These are phyloP conservation scores for Ascodesmis nigricans DNA, from an alignment of 495 filamentous ascomycete genomes.

Conservation along the genomic window DNA sequence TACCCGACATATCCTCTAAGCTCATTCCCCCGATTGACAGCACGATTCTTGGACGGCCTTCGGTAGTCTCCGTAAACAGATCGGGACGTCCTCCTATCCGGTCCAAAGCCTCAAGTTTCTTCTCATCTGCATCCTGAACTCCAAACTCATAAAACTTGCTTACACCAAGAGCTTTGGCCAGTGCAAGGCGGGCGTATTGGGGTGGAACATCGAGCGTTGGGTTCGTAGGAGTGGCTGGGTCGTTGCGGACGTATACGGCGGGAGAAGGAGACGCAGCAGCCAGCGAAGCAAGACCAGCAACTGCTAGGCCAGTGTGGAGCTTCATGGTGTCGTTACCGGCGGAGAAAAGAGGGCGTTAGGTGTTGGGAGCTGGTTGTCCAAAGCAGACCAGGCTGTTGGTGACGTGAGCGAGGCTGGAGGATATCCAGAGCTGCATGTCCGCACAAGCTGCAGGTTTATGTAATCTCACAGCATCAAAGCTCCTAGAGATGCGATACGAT, in stretches of 20 bases:
- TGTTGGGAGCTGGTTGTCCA: not conserved
- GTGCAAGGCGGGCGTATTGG: slow-evolving; percentile 14
- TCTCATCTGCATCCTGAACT: slow-evolving; percentile 6
- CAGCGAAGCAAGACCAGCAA: slow-evolving; percentile 12
- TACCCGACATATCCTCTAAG: slow-evolving; percentile 1
- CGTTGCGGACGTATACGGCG: slow-evolving; percentile 6
- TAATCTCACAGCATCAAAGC: too few species aligned
- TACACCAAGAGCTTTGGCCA: slow-evolving; percentile 16
- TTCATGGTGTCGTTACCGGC: slow-evolving; percentile 9
- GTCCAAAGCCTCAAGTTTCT: slow-evolving; percentile 4
- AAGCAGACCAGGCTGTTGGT: too few species aligned
- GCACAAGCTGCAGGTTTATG: too few species aligned
- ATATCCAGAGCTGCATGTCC: too few species aligned
- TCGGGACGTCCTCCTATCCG: slow-evolving; percentile 5
- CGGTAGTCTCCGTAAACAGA: slow-evolving; percentile 10
- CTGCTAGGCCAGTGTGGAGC: slow-evolving; percentile 11
- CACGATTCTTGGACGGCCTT: too few species aligned
- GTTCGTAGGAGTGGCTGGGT: not conserved
- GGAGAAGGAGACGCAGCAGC: slow-evolving; percentile 6
- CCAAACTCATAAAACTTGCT: slow-evolving; percentile 12
- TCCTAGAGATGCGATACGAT: too few species aligned
- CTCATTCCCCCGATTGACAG: slow-evolving; percentile 15
- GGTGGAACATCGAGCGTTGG: slow-evolving; percentile 10
- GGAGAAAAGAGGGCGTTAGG: not conserved
- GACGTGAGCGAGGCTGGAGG: too few species aligned